Conservation (phyloP, 192 early-diverging fungal genomes). For the Coemansia sp. region DNA sequence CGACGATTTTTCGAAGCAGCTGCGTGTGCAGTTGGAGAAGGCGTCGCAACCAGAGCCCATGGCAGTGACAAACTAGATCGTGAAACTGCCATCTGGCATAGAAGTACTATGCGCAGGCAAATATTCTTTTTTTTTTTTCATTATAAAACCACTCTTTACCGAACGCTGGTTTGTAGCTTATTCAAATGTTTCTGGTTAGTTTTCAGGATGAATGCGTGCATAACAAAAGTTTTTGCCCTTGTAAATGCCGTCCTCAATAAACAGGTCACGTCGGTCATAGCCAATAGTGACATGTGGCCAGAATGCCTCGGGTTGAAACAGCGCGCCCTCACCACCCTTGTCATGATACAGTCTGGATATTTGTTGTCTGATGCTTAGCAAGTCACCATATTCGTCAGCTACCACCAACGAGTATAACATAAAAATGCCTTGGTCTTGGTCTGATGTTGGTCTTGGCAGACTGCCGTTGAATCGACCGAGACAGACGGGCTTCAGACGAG, state of each 20-base stretch:
- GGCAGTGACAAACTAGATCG: constrained; percentile 32
- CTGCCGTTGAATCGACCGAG: constrained; percentile 57
- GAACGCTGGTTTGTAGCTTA: neutral
- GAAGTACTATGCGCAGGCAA: neutral
- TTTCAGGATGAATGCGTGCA: constrained; percentile 37
- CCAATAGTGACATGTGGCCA: constrained; percentile 73
- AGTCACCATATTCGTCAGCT: constrained; percentile 45
- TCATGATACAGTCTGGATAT: constrained; percentile 59
- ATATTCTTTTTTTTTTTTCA: constrained; percentile 2
- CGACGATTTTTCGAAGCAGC: constrained; percentile 90
- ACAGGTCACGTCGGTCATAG: constrained; percentile 63
- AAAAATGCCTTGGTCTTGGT: constrained; percentile 17
- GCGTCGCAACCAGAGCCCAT: constrained; percentile 37
- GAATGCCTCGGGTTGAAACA: constrained; percentile 65
- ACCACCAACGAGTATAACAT: constrained; percentile 53
- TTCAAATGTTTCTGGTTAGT: constrained; percentile 5
- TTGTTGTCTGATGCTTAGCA: constrained; percentile 56
- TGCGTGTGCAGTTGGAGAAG: constrained; percentile 55
- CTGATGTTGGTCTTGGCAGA: constrained; percentile 27
- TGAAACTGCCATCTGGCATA: neutral
- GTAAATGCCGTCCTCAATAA: constrained; percentile 65
- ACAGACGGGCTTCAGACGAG: constrained; percentile 59
- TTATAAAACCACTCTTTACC: neutral
- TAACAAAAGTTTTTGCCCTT: constrained; percentile 71
- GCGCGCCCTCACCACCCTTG: constrained; percentile 66